Conservation (phyloP, 495 filamentous ascomycete genomes). For the Podospora comata region DNA sequence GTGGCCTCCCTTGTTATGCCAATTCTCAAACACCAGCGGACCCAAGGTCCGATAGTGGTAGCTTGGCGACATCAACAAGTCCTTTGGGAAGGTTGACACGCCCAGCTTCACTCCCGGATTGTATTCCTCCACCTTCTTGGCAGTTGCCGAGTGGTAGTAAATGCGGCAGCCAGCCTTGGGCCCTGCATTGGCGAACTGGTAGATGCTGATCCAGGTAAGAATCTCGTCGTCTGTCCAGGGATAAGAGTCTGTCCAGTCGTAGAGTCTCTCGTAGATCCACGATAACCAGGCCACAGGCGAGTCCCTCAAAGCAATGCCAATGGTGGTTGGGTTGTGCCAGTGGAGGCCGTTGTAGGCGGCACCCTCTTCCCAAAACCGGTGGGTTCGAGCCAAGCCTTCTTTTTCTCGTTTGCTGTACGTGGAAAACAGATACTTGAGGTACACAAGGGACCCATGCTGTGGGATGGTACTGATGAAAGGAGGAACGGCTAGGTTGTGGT, state of each 20-base stretch:
- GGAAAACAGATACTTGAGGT: slow-evolving; percentile 42
- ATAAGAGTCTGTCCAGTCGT: slow-evolving; percentile 64
- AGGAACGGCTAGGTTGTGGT: slow-evolving; percentile 48
- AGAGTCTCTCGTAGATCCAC: slow-evolving; percentile 70
- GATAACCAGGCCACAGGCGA: slow-evolving; percentile 60
- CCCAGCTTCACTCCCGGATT: slow-evolving; percentile 51
- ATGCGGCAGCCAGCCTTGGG: slow-evolving; percentile 55
- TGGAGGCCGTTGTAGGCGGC: slow-evolving; percentile 56
- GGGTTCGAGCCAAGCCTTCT: slow-evolving; percentile 44
- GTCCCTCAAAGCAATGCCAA: slow-evolving; percentile 56
- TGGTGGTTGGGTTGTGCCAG: slow-evolving; percentile 61
- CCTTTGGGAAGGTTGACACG: slow-evolving; percentile 49
- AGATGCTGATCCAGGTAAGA: slow-evolving; percentile 63
- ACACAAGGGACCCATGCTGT: slow-evolving; percentile 28
- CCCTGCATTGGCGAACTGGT: slow-evolving; percentile 56
- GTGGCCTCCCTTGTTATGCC: slow-evolving; percentile 57
- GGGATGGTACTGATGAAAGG: slow-evolving; percentile 39
- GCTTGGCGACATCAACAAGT: slow-evolving; percentile 49
- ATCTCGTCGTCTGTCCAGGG: slow-evolving; percentile 67
- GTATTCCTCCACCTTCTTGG: slow-evolving; percentile 19
- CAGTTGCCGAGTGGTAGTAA: slow-evolving; percentile 47
- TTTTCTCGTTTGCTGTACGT: slow-evolving; percentile 36
- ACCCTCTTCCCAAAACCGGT: slow-evolving; percentile 53
- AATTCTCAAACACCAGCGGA: slow-evolving; percentile 52
- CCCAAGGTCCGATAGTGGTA: slow-evolving; percentile 53